Base-by-base conservation (phyloP, 371 early-diverging fungal species). In the Mortierella sp. region DNA sequence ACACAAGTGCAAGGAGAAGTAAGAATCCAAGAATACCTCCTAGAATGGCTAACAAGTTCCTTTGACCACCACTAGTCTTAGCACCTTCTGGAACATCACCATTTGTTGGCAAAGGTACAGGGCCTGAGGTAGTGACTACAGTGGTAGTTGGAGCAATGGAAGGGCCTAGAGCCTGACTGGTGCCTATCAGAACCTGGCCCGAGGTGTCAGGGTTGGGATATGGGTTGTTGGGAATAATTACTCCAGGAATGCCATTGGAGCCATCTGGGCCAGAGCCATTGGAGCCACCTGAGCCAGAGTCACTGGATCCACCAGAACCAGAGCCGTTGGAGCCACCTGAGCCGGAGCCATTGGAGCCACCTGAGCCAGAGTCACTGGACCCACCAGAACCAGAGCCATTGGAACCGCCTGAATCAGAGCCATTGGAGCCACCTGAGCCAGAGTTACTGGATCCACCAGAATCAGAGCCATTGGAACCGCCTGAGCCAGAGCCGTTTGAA, bases 121-220 rank as follows among this genome's bases (percentile, higher is more conserved):
- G 12, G 28, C 19, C 28, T 3, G 51, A 2, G 2, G 29, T 40
- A n/a, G 43, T 17, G 4, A 19, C 42, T 8, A 17, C 45, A n/a
- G 68, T 51, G 7, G 1, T 28, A 31, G 49, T 54, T 37, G 61
- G 23, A 8, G 58, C 26, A 10, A 12, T 40, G 15, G 26, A 15
- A 43, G 56, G 35, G 26, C 45, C 40, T 29, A 54, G 28, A 1
- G 42, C 58, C 23, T 49, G 65, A 9, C 31, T 69, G 22, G 40
- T 60, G 13, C 68, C 64, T n/a, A 65, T 66, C 49, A 75, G 13
- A 12, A 65, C 69, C n/a, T 64, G 75, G 23, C 61, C 65, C 12
- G 68, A 28, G 19, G 65, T 61, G 15, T 64, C 75, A 12, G 75
- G 60, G 37, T 64, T 64, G 22, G 75, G 64, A 35, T 40, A 68